Evolutionary conservation across 257 asterid genomes (phyloP).

Genomic region (Ilex aquifolium): DNA sequence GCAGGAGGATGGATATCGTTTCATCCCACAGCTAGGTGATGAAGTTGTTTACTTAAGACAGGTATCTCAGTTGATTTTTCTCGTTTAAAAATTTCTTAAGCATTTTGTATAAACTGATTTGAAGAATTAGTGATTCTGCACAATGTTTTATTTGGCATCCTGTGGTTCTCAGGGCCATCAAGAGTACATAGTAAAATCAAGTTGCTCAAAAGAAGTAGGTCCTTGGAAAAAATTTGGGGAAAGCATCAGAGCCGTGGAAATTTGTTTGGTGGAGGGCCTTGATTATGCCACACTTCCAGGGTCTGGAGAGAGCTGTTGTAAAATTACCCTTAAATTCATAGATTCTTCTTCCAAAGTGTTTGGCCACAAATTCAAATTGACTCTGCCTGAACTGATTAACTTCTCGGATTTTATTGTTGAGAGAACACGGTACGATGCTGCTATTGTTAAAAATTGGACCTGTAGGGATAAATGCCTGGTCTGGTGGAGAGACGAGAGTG

Average conservation of each 20-base stretch:
- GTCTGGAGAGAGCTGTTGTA: slow-evolving; percentile 93
- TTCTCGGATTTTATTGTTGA: slow-evolving; percentile 86
- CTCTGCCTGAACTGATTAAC: slow-evolving; percentile 64
- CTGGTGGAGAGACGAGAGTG: slow-evolving; percentile 80
- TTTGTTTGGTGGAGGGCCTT: slow-evolving; percentile 65
- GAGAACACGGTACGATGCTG: slow-evolving; percentile 59
- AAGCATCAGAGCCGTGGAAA: slow-evolving; percentile 56
- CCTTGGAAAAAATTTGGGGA: slow-evolving; percentile 50
- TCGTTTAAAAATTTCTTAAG: background rate
- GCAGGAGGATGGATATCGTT: slow-evolving; percentile 86
- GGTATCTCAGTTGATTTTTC: slow-evolving; percentile 35
- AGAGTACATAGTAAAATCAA: slow-evolving; percentile 35
- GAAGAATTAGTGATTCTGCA: background rate
- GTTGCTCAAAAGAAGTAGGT: slow-evolving; percentile 23
- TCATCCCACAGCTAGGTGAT: slow-evolving; percentile 97
- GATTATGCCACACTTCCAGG: slow-evolving; percentile 57
- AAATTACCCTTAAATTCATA: slow-evolving; percentile 51
- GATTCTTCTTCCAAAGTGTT: slow-evolving; percentile 36
- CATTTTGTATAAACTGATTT: background rate
- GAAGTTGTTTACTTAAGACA: slow-evolving; percentile 80
- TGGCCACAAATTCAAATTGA: slow-evolving; percentile 47
- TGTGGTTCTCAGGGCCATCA: slow-evolving; percentile 67
- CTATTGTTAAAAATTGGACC: slow-evolving; percentile 63
- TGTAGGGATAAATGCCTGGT: slow-evolving; percentile 59
- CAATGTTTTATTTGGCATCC: slow-evolving; percentile 4